Evolutionary conservation across 1,284 basidiomycete species (phyloP), one percentile per base, ranked within the genome.

Genomic region (Leccinum angustisporum): DNA sequence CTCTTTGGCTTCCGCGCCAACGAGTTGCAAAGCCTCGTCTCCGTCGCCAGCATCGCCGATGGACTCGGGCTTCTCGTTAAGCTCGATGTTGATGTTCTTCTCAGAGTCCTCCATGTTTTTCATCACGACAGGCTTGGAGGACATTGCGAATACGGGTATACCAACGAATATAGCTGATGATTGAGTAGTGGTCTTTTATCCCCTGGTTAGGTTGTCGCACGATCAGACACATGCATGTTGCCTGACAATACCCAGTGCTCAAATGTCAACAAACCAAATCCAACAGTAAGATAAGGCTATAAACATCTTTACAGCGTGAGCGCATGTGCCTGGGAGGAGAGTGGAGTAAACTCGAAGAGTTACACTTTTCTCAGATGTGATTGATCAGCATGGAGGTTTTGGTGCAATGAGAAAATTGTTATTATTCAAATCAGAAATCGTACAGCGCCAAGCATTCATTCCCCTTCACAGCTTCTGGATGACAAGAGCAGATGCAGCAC

Each of bases 401-500:
- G 50, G 36, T 40, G 63, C 60, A 64, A 54, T 40, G 60, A 59
- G 58, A 65, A 63, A 38, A 57, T 54, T 25, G 38, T 54, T 56
- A 57, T 54, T 53, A 66, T 67, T 67, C 67, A 66, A 13, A 7
- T 64, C 63, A 66, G 60, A 57, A 66, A 52, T 58, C 40, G 38
- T 72, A 74, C 61, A 65, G 51, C 40, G 52, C 53, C 54, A 60
- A 34, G 58, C n/a, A 72, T 67, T 65, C n/a, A 72, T 67, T 65
- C 64, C 68, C 60, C 61, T 71, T 83, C 80, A 96, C 72, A 97
- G 74, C 73, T 87, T 92, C 80, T 97, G 94, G 66, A 97, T 85
- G 66, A 97, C 83, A 69, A 97, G 83, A 52, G 95, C 93, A 59
- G 94, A 94, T 59, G 94, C 93, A 63, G 94, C 95, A 72, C 95